phyloP scores from a whole-genome alignment of 345 rosid genomes.

The Xanthoceras sorbifolium region DNA sequence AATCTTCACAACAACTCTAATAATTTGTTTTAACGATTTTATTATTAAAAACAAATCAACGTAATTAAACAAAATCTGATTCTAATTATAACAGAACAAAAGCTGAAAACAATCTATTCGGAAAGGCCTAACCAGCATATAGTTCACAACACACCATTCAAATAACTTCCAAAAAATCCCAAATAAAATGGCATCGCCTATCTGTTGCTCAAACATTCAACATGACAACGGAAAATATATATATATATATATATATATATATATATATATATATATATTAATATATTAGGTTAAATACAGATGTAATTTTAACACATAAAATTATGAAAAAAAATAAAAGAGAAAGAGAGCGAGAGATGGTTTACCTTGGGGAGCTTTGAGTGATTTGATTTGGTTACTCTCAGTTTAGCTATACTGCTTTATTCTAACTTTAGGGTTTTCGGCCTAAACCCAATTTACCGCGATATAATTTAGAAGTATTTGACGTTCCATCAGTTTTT shows the following conservation, averaged over 20 bases:
- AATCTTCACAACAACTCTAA: neutral
- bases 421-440: constrained; percentile 8
- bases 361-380: neutral
- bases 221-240: neutral
- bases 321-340: neutral
- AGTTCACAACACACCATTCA: neutral
- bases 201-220: neutral
- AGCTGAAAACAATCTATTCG: neutral
- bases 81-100: neutral
- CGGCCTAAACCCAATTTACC: neutral
- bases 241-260: too few relatives aligned
- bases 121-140: neutral
- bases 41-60: neutral
- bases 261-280: too few relatives aligned
- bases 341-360: neutral
- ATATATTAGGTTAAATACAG: neutral
- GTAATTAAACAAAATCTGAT: neutral
- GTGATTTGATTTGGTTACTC: neutral
- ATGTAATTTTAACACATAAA: neutral
- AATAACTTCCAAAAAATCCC: neutral
- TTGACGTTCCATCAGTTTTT: neutral
- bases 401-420: neutral
- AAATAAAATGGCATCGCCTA: neutral
- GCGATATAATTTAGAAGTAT: too few relatives aligned
- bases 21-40: neutral